Evolutionary conservation across 202 grass and related monocot species (phyloP).

Genomic region (Elaeis oleifera): DNA sequence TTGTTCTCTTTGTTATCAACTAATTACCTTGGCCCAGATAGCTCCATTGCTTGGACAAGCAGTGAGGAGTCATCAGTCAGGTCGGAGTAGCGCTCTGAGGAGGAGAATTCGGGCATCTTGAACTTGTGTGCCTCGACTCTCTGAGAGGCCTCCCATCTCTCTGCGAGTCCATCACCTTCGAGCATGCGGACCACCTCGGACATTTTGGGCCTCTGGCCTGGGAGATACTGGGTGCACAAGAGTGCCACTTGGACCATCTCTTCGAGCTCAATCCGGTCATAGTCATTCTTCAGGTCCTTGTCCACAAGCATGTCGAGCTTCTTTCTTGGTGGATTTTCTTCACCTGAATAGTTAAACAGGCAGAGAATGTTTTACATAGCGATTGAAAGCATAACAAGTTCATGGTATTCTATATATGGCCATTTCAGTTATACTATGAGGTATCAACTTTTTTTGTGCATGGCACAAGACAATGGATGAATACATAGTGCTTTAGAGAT

Average conservation of each 20-base stretch:
- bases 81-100: constrained; percentile 9
- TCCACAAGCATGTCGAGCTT: constrained; percentile 1
- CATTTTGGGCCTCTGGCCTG: constrained; percentile 16
- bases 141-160: constrained; percentile 6
- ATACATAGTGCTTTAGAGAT: not conserved
- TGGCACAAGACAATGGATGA: not conserved
- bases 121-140: not conserved
- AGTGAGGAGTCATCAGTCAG: constrained; percentile 18
- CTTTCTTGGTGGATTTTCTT: constrained; percentile 1
- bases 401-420: too few species aligned
- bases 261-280: not conserved
- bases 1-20: not conserved
- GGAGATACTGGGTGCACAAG: constrained; percentile 12
- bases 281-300: constrained; percentile 1
- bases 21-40: constrained; percentile 17
- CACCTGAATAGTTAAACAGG: not conserved
- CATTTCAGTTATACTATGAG: not conserved
- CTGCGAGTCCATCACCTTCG: constrained; percentile 1
- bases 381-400: too few species aligned
- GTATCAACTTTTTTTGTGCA: not conserved
- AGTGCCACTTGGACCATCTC: constrained; percentile 9
- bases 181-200: constrained; percentile 18
- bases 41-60: constrained; percentile 21
- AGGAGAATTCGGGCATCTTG: constrained; percentile 2
- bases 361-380: too few species aligned